Evolutionary conservation across 805 yeast genomes (phyloP).

Genomic region (Kuraishia ogatae): DNA sequence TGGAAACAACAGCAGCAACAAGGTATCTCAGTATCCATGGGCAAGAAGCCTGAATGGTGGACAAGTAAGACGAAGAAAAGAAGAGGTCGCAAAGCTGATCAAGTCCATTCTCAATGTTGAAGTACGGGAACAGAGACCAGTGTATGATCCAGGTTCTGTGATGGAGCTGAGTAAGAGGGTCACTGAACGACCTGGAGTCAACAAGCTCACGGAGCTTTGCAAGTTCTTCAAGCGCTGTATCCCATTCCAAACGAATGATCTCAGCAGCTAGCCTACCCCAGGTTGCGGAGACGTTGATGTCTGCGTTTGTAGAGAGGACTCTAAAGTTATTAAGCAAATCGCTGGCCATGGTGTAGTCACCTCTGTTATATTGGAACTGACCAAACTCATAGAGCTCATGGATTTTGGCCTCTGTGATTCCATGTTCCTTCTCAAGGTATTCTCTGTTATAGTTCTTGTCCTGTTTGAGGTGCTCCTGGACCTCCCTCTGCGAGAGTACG

Average conservation of each 20-base stretch:
- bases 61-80: conserved; percentile 49
- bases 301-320: conserved; percentile 42
- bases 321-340: conserved; percentile 51
- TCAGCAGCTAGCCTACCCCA: conserved; percentile 67
- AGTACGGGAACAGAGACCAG: conserved; percentile 59
- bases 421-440: conserved; percentile 33
- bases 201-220: conserved; percentile 46
- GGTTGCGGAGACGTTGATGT: conserved; percentile 44
- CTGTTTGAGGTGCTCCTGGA: conserved; percentile 41
- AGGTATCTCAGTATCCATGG: conserved; percentile 67
- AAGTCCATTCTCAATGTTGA: conserved; percentile 41
- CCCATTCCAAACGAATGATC: conserved; percentile 44
- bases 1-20: conserved; percentile 47
- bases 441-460: conserved; percentile 47
- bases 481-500: conserved; percentile 38
- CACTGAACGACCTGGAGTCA: conserved; percentile 38
- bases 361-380: conserved; percentile 54
- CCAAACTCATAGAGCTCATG: conserved; percentile 48
- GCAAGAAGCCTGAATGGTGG: conserved; percentile 61
- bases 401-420: conserved; percentile 39
- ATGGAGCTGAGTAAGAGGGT: conserved; percentile 51
- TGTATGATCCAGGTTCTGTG: conserved; percentile 63
- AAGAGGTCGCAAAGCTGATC: conserved; percentile 49
- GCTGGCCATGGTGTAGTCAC: conserved; percentile 51
- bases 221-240: conserved; percentile 43